Evolutionary conservation across 139 green algal species (phyloP).

Genomic region (Tetradesmus obliquus): DNA sequence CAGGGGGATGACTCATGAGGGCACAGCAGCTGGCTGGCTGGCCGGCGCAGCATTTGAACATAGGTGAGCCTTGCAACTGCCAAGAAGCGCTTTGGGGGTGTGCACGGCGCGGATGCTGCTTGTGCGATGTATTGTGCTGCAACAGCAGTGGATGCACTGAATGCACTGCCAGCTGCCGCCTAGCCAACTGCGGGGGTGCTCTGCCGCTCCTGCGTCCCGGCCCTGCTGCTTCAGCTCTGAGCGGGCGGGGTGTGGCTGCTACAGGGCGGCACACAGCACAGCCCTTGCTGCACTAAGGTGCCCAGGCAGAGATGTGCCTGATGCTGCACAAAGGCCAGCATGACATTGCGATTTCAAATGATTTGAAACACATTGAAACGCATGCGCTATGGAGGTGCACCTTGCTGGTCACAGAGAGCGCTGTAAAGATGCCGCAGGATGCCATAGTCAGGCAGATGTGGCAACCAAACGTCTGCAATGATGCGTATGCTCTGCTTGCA

Average conservation of each 20-base stretch:
- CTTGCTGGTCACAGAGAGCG: too few species aligned
- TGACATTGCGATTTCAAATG: background rate
- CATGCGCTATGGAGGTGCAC: too few species aligned
- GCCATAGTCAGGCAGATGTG: too few species aligned
- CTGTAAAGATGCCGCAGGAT: too few species aligned
- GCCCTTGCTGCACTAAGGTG: background rate
- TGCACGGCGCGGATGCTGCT: too few species aligned
- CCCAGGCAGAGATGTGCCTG: background rate
- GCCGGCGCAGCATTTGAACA: background rate
- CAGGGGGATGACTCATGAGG: background rate
- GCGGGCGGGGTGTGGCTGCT: background rate
- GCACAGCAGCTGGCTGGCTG: background rate
- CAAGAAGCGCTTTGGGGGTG: background rate
- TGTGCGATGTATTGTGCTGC: too few species aligned
- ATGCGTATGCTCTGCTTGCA: too few species aligned
- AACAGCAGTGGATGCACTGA: too few species aligned
- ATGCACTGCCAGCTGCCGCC: background rate
- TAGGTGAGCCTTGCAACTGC: background rate
- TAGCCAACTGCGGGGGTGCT: background rate
- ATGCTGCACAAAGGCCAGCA: background rate
- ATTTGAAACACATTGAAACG: background rate
- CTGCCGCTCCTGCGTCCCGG: background rate
- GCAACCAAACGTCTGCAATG: too few species aligned
- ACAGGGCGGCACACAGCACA: background rate
- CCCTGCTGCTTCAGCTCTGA: background rate